Conservation (phyloP, 805 yeast genomes). For the Barnettozyma salicaria region DNA sequence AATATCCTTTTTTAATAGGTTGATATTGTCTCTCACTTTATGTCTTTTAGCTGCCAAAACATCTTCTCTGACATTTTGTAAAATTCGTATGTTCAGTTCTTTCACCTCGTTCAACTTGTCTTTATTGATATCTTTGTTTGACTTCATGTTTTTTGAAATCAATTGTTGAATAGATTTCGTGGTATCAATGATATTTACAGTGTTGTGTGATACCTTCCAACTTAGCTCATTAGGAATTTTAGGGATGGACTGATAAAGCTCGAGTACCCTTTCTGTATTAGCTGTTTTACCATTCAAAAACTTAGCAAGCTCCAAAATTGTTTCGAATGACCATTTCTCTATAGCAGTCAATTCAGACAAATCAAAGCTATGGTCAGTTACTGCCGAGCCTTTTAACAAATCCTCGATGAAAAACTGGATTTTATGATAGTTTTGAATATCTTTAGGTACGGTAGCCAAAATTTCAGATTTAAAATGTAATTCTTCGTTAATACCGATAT, state of each 20-base stretch:
- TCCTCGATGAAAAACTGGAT: slow-evolving; percentile 13
- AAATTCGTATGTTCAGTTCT: slow-evolving; percentile 13
- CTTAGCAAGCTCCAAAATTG: slow-evolving; percentile 6
- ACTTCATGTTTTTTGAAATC: slow-evolving; percentile 5
- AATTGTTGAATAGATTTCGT: slow-evolving; percentile 18
- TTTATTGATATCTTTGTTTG: slow-evolving; percentile 7
- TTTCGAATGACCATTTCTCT: slow-evolving; percentile 23
- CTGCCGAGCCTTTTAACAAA: slow-evolving; percentile 11
- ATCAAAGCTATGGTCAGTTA: slow-evolving; percentile 6
- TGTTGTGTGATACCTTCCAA: slow-evolving; percentile 20
- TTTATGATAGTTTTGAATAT: slow-evolving; percentile 13
- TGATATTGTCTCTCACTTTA: neutral
- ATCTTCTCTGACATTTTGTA: slow-evolving; percentile 20
- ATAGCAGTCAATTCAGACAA: slow-evolving; percentile 9
- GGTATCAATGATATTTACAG: slow-evolving; percentile 16
- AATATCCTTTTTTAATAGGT: slow-evolving; percentile 2
- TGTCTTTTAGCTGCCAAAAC: slow-evolving; percentile 10
- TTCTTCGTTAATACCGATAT: slow-evolving; percentile 37
- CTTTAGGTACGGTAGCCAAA: slow-evolving; percentile 11
- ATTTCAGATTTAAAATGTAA: slow-evolving; percentile 7
- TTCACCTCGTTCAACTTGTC: slow-evolving; percentile 13
- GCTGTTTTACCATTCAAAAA: slow-evolving; percentile 6
- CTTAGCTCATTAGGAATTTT: slow-evolving; percentile 10
- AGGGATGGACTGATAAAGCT: slow-evolving; percentile 11
- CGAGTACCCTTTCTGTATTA: neutral